Conservation (phyloP, 345 rosid genomes). For the Acer saccharum region DNA sequence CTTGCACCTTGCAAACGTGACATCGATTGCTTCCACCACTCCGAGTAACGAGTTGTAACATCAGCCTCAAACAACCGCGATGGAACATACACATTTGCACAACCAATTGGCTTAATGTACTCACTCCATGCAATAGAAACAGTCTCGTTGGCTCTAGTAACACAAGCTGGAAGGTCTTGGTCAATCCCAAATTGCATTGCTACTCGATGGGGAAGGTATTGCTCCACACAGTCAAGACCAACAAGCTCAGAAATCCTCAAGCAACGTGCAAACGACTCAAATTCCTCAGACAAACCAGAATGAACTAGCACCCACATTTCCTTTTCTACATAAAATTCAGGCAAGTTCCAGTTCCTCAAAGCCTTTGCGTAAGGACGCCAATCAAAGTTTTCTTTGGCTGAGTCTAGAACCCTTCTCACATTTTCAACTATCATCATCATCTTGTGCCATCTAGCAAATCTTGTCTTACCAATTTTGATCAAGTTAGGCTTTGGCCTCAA, state of each 20-base stretch:
- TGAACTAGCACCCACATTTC: neutral
- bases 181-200: constrained; percentile 20
- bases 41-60: constrained; percentile 26
- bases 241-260: constrained; percentile 24
- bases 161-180: constrained; percentile 18
- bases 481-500: constrained; percentile 37
- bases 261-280: constrained; percentile 24
- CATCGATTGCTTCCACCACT: constrained; percentile 30
- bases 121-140: neutral
- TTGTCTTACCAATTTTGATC: constrained; percentile 33
- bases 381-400: constrained; percentile 22
- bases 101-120: constrained; percentile 7
- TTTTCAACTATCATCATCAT: constrained; percentile 16
- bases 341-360: constrained; percentile 4
- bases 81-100: constrained; percentile 13
- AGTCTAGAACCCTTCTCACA: constrained; percentile 33
- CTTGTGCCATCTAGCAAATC: constrained; percentile 44
- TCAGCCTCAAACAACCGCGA: constrained; percentile 16
- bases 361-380: constrained; percentile 34
- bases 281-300: constrained; percentile 7
- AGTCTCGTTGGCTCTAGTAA: neutral
- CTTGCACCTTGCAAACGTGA: neutral
- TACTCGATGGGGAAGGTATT: constrained; percentile 16
- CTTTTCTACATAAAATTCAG: neutral
- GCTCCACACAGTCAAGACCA: constrained; percentile 16